These are phyloP conservation scores for Boletellus emodensis DNA, from an alignment of 768 basidiomycete species.

Conservation along the genomic window DNA sequence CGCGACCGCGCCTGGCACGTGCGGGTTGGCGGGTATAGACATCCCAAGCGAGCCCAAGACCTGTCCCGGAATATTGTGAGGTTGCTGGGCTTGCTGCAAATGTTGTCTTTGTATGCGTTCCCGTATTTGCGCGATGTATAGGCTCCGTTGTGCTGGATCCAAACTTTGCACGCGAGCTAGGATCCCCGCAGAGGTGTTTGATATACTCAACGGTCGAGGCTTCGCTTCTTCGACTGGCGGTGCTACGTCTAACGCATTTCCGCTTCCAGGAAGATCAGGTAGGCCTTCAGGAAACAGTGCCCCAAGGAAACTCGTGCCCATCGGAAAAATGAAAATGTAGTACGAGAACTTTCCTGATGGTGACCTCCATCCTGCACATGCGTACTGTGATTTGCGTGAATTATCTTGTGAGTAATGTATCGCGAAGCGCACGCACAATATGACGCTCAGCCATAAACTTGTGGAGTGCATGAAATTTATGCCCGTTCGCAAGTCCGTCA, in stretches of 20 bases:
- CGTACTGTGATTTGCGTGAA: constrained; percentile 37
- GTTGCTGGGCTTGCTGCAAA: constrained; percentile 18
- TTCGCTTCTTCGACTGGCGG: constrained; percentile 7
- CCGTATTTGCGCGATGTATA: constrained; percentile 16
- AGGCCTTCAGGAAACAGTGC: constrained; percentile 53
- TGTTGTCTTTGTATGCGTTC: constrained; percentile 28
- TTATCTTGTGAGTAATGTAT: background rate
- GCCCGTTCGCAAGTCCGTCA: constrained; percentile 41
- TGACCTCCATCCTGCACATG: constrained; percentile 47
- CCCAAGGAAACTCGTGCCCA: constrained; percentile 35
- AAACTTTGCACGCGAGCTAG: constrained; percentile 21
- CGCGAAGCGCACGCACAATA: constrained; percentile 38
- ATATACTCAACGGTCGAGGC: background rate
- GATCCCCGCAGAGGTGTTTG: constrained; percentile 9
- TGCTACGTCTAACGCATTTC: constrained; percentile 13
- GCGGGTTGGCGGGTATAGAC: constrained; percentile 4
- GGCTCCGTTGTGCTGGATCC: constrained; percentile 22
- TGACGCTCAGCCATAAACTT: constrained; percentile 40
- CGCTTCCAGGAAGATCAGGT: constrained; percentile 35
- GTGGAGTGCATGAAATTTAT: constrained; percentile 39
- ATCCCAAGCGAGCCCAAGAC: constrained; percentile 14
- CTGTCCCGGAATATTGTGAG: constrained; percentile 11
- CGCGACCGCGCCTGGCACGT: background rate
- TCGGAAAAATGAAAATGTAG: constrained; percentile 47
- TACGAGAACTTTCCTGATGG: constrained; percentile 41